These are phyloP conservation scores for Phoma sp. DNA, from an alignment of 2,329 filamentous ascomycete genomes.

Conservation along the genomic window DNA sequence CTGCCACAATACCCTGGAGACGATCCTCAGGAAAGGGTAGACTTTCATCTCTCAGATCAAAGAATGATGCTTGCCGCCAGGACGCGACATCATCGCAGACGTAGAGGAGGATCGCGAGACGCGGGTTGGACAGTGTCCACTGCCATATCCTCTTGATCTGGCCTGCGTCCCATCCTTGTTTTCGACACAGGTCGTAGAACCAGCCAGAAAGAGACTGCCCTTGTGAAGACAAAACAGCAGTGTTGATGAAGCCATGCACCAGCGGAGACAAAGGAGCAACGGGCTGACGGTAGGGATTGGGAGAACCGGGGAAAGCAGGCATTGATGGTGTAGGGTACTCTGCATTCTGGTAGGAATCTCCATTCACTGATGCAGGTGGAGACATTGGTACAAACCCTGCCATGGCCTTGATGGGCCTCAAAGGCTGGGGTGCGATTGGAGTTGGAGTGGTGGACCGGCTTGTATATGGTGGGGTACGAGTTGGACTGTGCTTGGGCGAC, in stretches of 20 bases:
- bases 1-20: constrained; percentile 48
- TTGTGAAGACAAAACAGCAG: constrained; percentile 44
- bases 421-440: constrained; percentile 48
- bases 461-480: constrained; percentile 47
- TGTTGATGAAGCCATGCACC: constrained; percentile 48
- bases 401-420: constrained; percentile 42
- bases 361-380: constrained; percentile 37
- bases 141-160: constrained; percentile 48
- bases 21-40: constrained; percentile 48
- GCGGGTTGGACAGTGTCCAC: constrained; percentile 51
- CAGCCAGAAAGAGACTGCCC: constrained; percentile 47
- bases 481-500: constrained; percentile 46
- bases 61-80: constrained; percentile 48
- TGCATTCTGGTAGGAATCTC: constrained; percentile 37
- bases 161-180: constrained; percentile 45
- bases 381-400: constrained; percentile 47
- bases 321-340: constrained; percentile 43
- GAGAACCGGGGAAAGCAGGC: constrained; percentile 36
- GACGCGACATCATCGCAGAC: constrained; percentile 51
- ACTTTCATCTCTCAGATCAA: constrained; percentile 48
- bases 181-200: constrained; percentile 47
- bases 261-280: constrained; percentile 36
- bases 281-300: constrained; percentile 47
- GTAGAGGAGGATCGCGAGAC: constrained; percentile 47
- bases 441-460: constrained; percentile 48